Percentiles rank a stretch among this genome's conserved stretches.
These are phyloP conservation scores for Chrysanthemum lavandulifolium DNA, from an alignment of 129 eudicot genomes.

Conservation along the genomic window DNA sequence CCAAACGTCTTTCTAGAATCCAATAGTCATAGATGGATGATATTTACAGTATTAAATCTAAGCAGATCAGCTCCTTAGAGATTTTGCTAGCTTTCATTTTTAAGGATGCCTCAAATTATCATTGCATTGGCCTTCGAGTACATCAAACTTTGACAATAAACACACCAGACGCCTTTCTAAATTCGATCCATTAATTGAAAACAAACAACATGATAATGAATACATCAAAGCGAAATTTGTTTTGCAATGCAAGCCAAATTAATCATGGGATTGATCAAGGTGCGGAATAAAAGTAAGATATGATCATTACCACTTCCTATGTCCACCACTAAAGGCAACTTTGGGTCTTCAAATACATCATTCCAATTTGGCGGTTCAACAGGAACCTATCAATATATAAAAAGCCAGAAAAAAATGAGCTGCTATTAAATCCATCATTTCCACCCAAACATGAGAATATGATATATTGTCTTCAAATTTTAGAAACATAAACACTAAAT, in stretches of 20 bases:
- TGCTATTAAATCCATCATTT: constrained; percentile 1
- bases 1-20: too few relatives aligned
- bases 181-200: neutral
- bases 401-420: neutral
- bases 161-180: neutral
- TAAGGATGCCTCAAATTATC: too few relatives aligned
- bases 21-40: too few relatives aligned
- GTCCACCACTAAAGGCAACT: constrained; percentile 89
- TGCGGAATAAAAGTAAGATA: constrained; percentile 5
- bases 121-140: too few relatives aligned
- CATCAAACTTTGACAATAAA: too few relatives aligned
- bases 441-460: constrained; percentile 8
- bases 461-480: too few relatives aligned
- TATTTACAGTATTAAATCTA: too few relatives aligned
- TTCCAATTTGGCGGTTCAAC: constrained; percentile 79
- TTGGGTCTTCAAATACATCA: constrained; percentile 68
- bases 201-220: neutral
- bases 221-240: neutral
- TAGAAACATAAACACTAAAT: neutral
- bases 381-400: constrained; percentile 54
- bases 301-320: constrained; percentile 73
- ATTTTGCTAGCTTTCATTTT: too few relatives aligned
- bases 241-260: neutral
- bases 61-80: too few relatives aligned
- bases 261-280: neutral